Conservation (phyloP, 2,329 filamentous ascomycete species). For the Pleurostoma richardsiae region DNA sequence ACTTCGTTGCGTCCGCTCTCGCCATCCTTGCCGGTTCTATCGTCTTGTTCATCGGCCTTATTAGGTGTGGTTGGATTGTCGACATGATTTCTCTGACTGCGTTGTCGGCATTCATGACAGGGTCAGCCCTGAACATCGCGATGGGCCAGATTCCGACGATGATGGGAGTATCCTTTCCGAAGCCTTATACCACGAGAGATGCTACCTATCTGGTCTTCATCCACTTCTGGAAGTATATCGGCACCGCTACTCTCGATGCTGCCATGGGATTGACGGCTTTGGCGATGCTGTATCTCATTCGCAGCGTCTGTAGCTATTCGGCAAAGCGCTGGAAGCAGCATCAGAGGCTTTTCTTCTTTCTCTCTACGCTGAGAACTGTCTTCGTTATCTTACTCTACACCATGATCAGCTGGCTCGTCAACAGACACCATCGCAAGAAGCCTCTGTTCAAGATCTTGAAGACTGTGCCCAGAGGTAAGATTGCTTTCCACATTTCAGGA, state of each 20-base stretch:
- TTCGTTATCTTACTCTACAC: conserved; percentile 93
- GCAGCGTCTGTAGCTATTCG: conserved; percentile 56
- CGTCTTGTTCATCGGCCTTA: conserved; percentile 71
- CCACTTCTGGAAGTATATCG: conserved; percentile 71
- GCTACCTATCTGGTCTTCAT: conserved; percentile 80
- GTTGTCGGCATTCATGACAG: conserved; percentile 95
- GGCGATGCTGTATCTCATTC: conserved; percentile 70
- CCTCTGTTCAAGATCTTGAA: conserved; percentile 72
- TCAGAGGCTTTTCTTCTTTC: conserved; percentile 79
- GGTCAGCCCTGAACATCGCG: conserved; percentile 84
- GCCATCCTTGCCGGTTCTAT: conserved; percentile 74
- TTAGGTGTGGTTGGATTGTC: conserved; percentile 83
- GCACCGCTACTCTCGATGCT: conserved; percentile 66
- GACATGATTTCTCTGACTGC: conserved; percentile 88
- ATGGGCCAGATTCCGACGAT: conserved; percentile 77
- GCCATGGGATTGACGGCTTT: conserved; percentile 84
- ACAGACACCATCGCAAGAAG: conserved; percentile 58
- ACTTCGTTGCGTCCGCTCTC: conserved; percentile 72
- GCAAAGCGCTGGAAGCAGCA: conserved; percentile 65
- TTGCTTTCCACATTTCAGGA: background rate
- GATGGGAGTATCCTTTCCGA: conserved; percentile 70
- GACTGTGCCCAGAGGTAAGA: conserved; percentile 67
- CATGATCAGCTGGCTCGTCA: conserved; percentile 81
- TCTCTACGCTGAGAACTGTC: conserved; percentile 82
- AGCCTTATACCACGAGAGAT: conserved; percentile 56